A percentile compares a stretch with the other conserved stretches of the same genome.
Conservation (phyloP, 768 basidiomycete genomes). For the Cystobasidium ongulense region DNA sequence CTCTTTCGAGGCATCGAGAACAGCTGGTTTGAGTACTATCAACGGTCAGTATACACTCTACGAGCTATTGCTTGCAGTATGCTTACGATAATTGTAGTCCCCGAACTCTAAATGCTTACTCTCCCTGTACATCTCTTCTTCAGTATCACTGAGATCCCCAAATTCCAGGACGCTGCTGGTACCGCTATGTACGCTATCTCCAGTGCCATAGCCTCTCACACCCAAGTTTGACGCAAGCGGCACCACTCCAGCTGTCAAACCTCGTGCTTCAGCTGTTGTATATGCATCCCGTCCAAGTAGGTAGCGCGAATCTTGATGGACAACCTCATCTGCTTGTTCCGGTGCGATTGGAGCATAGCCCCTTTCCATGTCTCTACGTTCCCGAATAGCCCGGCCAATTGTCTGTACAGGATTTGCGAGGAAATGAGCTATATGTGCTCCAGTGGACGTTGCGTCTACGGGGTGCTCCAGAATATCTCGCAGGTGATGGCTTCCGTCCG, state of each 20-base stretch:
- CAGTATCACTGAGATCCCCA: conserved; percentile 58
- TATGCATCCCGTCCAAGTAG: conserved; percentile 42
- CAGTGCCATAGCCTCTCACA: conserved; percentile 33
- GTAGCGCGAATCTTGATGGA: conserved; percentile 50
- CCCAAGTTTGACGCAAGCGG: conserved; percentile 37
- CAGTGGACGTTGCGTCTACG: conserved; percentile 46
- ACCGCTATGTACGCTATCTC: conserved; percentile 34
- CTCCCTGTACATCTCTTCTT: conserved; percentile 68
- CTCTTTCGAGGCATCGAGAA: conserved; percentile 41
- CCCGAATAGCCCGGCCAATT: conserved; percentile 44
- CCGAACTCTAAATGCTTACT: conserved; percentile 68
- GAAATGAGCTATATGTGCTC: conserved; percentile 30
- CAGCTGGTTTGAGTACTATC: neutral
- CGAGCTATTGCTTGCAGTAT: neutral
- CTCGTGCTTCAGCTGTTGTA: conserved; percentile 44
- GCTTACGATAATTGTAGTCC: conserved; percentile 38
- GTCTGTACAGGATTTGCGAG: conserved; percentile 44
- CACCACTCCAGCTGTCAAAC: conserved; percentile 38
- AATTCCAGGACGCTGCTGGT: conserved; percentile 57
- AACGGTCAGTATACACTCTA: neutral
- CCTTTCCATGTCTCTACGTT: conserved; percentile 50
- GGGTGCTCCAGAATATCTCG: conserved; percentile 44
- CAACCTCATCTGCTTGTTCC: conserved; percentile 56
- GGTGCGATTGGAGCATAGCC: conserved; percentile 68
- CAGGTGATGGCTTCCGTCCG: neutral